A percentile compares a stretch with the other conserved stretches of the same genome.
phyloP scores from a whole-genome alignment of 202 grass and related monocot species.

The Setaria viridis region DNA sequence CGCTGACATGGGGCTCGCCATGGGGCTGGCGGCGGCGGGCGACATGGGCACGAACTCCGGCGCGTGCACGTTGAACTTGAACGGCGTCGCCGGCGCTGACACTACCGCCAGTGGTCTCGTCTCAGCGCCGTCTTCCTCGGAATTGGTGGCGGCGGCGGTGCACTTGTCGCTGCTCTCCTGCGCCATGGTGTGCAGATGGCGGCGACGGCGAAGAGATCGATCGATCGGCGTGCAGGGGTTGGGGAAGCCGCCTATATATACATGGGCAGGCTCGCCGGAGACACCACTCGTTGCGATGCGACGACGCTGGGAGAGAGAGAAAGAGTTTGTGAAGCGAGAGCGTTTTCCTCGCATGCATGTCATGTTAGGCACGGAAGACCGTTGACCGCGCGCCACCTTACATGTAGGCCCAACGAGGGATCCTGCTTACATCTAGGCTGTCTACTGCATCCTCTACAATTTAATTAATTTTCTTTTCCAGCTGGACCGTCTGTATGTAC shows the following conservation, averaged over 20 bases:
- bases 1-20: constrained; percentile 42
- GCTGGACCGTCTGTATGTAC: no score
- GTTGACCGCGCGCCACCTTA: neutral
- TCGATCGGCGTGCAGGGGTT: neutral
- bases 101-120: neutral
- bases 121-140: neutral
- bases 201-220: neutral
- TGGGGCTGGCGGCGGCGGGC: constrained; percentile 37
- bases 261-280: no score
- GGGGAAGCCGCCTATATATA: constrained; percentile 5
- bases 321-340: constrained; percentile 41
- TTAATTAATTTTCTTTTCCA: no score
- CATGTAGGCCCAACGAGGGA: neutral
- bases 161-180: constrained; percentile 40
- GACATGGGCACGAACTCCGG: constrained; percentile 84
- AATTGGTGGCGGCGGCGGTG: neutral
- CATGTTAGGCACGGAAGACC: neutral
- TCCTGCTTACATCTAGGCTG: neutral
- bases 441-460: no score
- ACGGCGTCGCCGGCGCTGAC: constrained; percentile 32
- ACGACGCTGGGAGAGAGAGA: no score
- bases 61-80: constrained; percentile 77
- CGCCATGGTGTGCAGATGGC: neutral
- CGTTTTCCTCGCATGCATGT: constrained; percentile 38
- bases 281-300: neutral